phyloP scores from a whole-genome alignment of 1,284 basidiomycete species.

The Moesziomyces aphidis region DNA sequence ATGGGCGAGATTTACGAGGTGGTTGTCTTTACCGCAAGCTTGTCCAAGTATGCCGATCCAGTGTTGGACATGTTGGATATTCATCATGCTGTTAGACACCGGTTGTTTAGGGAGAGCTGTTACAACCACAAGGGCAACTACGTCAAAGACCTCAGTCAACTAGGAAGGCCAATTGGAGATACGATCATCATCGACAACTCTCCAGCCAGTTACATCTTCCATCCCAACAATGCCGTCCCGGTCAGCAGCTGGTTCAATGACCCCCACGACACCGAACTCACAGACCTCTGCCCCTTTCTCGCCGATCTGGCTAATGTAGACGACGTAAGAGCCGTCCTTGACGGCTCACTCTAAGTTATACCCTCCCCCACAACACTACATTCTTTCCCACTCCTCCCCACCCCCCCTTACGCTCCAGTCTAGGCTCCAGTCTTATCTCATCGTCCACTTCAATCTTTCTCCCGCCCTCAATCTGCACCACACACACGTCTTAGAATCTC shows the following conservation, averaged over 20 bases:
- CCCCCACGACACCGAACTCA: conserved; percentile 85
- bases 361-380: background rate
- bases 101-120: conserved; percentile 97
- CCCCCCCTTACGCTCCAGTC: too few relatives aligned
- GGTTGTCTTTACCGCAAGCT: conserved; percentile 96
- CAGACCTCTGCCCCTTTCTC: conserved; percentile 93
- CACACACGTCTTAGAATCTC: too few relatives aligned
- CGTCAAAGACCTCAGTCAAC: conserved; percentile 97
- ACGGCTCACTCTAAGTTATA: conserved; percentile 66
- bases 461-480: too few relatives aligned
- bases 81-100: conserved; percentile 90
- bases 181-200: conserved; percentile 99
- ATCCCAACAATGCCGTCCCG: conserved; percentile 98
- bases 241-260: conserved; percentile 98
- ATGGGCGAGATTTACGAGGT: conserved; percentile 99
- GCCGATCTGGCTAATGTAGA: conserved; percentile 85
- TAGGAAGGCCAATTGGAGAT: conserved; percentile 90
- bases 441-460: too few relatives aligned
- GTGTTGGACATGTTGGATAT: conserved; percentile 96
- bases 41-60: conserved; percentile 99
- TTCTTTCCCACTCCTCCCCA: background rate
- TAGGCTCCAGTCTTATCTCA: background rate
- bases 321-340: conserved; percentile 92
- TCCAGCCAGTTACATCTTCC: conserved; percentile 98
- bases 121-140: conserved; percentile 99